Evolutionary conservation across 1,284 basidiomycete genomes (phyloP).

Genomic region (Tilletia horrida): DNA sequence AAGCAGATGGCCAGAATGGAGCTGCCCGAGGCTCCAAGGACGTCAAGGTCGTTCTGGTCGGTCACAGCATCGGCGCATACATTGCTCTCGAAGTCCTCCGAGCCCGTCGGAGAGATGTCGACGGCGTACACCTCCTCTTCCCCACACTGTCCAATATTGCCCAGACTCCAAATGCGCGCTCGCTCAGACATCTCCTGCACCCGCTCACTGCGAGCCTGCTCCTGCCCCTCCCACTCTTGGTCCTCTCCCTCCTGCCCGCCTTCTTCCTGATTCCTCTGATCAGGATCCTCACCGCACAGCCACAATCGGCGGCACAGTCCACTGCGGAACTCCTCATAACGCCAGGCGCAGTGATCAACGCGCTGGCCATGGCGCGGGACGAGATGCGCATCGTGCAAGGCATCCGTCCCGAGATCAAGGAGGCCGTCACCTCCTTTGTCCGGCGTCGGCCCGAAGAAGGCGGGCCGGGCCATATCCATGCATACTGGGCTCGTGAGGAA

Average conservation of each 20-base stretch:
- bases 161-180: conserved; percentile 34
- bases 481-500: conserved; percentile 29
- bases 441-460: conserved; percentile 18
- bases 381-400: conserved; percentile 33
- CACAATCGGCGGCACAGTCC: conserved; percentile 22
- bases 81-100: conserved; percentile 34
- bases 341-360: conserved; percentile 29
- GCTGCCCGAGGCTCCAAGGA: conserved; percentile 8
- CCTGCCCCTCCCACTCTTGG: conserved; percentile 28
- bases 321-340: conserved; percentile 37
- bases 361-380: conserved; percentile 37
- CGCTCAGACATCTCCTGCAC: conserved; percentile 26
- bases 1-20: not conserved
- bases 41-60: conserved; percentile 34
- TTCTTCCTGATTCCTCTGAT: conserved; percentile 28
- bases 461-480: conserved; percentile 18
- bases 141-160: conserved; percentile 41
- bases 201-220: conserved; percentile 20
- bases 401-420: conserved; percentile 22
- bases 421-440: conserved; percentile 23
- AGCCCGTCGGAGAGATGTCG: conserved; percentile 25
- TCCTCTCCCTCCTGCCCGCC: conserved; percentile 35
- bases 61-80: conserved; percentile 43
- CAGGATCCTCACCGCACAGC: conserved; percentile 28
- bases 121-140: conserved; percentile 39